Evolutionary conservation across 73 alveolate species (phyloP), one percentile per base, ranked within the genome.

Genomic region (Paraurostyla sp.): DNA sequence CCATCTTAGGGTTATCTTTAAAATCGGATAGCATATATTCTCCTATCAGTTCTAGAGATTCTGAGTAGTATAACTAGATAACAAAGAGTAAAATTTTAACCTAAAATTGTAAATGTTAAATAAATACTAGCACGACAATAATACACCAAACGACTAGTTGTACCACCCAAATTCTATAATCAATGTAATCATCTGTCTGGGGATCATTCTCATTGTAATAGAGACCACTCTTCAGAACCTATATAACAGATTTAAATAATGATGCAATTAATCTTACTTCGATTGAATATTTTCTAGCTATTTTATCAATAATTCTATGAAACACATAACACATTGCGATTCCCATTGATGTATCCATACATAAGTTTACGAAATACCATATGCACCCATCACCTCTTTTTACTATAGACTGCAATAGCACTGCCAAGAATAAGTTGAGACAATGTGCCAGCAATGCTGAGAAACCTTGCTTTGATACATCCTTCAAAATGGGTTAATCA

Each of bases 301-400:
- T 22, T 32, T 73, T 82, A 73, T 88, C 92, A 0, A 76, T 80
- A 22, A 49, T 36, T 60, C 52, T 76, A 33, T 86, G 76, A 30
- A 87, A 59, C 0, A 60, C 41, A 33, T 30, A 92, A 68, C 94
- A 90, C 3, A 88, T 27, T 33, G 62, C 18, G 18, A 87, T 76
- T 15, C 96, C 96, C 23, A 92, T 33, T 33, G 93, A 76, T 20
- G 92, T 69, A 63, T 92, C 96, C 87, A 83, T 78, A 11, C 36
- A 45, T 7, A 92, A 33, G 59, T 88, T 92, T 59, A 92, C 83
- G 84, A 92, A 92, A 81, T 92, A 92, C 93, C 97, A 92, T 33
- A 49, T 80, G 58, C 97, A 92, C 52, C 83, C 92, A 57, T 92
- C 93, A 27, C 90, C 92, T 25, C 89, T 71, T 49, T 71, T 71